Evolutionary conservation across 306 rosid species (phyloP), one percentile per base, ranked within the genome.

Genomic region (Dalbergia cochinchinensis): DNA sequence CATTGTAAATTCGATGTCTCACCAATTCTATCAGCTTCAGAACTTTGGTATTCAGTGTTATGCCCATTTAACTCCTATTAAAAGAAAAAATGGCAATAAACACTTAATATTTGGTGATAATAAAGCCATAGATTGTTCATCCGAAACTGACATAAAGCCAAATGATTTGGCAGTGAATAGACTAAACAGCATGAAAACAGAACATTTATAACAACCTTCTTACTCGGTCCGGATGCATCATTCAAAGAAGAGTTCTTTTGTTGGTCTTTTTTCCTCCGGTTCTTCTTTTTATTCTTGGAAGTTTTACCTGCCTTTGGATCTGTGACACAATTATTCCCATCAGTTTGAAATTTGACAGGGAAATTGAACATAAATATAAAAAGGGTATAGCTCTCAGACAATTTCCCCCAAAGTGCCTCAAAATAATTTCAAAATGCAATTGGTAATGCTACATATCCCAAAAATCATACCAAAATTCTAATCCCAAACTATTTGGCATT

Each of bases 251-350:
- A 83, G 83, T 79, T 90, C 86, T 93, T 95, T 66, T 76, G 89
- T 8, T 85, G 91, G 68, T 96, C 98, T 79, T 89, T 96, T 85
- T 90, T 86, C 83, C 91, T 90, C 60, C 97, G 85, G 83, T 93
- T 93, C 89, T 96, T 96, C 90, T 93, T 96, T 86, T 91, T 96
- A 81, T 79, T 90, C 82, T 93, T 96, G 80, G 89, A 83, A 78
- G 91, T 76, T 81, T 91, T 93, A 72, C 69, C 77, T 35, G 83
- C 97, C 86, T 89, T 91, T 69, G 90, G 55, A 79, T 93, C 99
- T 96, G 97, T 22, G 65, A 61, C 83, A 74, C 88, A 54, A 78
- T 60, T 83, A 60, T 69, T 66, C 59, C 18, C 78, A 68, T 58
- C 74, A 80, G 55, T 83, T 65, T 82, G 80, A 70, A 71, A 69